These are phyloP conservation scores for Cercospora janseana DNA, from an alignment of 2,329 filamentous ascomycete species.

Conservation along the genomic window DNA sequence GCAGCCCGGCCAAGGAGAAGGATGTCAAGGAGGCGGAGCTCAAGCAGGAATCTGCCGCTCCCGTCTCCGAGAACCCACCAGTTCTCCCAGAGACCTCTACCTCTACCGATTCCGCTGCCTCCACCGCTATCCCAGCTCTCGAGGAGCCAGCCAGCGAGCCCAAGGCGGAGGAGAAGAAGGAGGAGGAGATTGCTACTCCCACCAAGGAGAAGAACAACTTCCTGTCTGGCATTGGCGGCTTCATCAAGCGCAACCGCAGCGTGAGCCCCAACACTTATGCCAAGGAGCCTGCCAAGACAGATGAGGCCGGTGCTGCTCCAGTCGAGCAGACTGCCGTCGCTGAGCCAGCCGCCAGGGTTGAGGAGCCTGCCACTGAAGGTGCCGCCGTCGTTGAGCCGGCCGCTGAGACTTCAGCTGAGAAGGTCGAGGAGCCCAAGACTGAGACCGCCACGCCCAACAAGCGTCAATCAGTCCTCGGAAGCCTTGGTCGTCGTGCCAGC, in stretches of 20 bases:
- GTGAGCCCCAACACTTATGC: slow-evolving; percentile 39
- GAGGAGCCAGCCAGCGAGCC: slow-evolving; percentile 38
- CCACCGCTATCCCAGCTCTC: slow-evolving; percentile 38
- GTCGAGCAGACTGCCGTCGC: slow-evolving; percentile 30
- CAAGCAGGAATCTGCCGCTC: slow-evolving; percentile 49
- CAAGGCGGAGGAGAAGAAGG: slow-evolving; percentile 44
- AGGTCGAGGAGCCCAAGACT: slow-evolving; percentile 26
- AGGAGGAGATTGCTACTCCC: slow-evolving; percentile 41
- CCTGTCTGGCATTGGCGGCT: slow-evolving; percentile 32
- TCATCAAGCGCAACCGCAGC: slow-evolving; percentile 38
- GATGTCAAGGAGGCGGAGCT: slow-evolving; percentile 70
- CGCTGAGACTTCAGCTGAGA: slow-evolving; percentile 28
- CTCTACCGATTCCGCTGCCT: slow-evolving; percentile 39
- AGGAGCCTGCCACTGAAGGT: slow-evolving; percentile 33
- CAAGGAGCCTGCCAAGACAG: slow-evolving; percentile 38
- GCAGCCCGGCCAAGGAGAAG: slow-evolving; percentile 59
- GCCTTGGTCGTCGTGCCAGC: slow-evolving; percentile 38
- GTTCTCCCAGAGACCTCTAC: slow-evolving; percentile 42
- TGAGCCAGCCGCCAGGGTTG: slow-evolving; percentile 28
- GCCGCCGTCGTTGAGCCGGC: slow-evolving; percentile 33
- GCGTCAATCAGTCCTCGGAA: slow-evolving; percentile 36
- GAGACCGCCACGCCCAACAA: slow-evolving; percentile 32
- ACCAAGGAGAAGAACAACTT: slow-evolving; percentile 39
- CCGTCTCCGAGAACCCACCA: slow-evolving; percentile 39
- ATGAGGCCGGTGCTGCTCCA: slow-evolving; percentile 30